A percentile compares a stretch with the other conserved stretches of the same genome.
These are phyloP conservation scores for Penicillium aurantiogriseum DNA, from an alignment of 2,329 filamentous ascomycete species.

Conservation along the genomic window DNA sequence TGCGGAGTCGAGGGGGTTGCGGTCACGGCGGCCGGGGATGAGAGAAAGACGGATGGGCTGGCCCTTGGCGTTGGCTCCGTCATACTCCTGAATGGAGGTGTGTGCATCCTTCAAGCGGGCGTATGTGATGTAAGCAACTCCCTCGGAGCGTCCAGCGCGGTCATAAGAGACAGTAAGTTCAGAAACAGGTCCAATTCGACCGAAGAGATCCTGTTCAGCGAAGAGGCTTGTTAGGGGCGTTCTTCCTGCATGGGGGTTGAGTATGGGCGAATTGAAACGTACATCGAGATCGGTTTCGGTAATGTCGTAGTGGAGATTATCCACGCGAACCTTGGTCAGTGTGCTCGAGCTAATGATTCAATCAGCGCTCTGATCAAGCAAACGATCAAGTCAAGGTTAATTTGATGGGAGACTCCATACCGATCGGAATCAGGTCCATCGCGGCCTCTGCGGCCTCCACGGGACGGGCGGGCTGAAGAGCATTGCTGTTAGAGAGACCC, in stretches of 20 bases:
- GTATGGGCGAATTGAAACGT: slow-evolving; percentile 24
- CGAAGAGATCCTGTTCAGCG: slow-evolving; percentile 68
- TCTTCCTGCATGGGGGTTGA: not conserved
- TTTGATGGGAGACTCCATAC: slow-evolving; percentile 27
- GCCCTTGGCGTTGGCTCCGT: slow-evolving; percentile 86
- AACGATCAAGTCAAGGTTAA: not conserved
- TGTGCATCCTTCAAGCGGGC: slow-evolving; percentile 67
- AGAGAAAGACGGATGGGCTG: slow-evolving; percentile 77
- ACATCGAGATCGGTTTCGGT: slow-evolving; percentile 81
- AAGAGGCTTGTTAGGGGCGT: not conserved
- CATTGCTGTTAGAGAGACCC: slow-evolving; percentile 22
- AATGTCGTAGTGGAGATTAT: slow-evolving; percentile 90
- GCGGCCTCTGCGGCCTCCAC: slow-evolving; percentile 42
- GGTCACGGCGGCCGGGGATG: slow-evolving; percentile 51
- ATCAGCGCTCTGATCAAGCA: slow-evolving; percentile 15
- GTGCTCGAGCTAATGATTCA: slow-evolving; percentile 48
- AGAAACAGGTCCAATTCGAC: slow-evolving; percentile 68
- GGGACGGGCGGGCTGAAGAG: slow-evolving; percentile 43
- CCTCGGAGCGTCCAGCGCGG: slow-evolving; percentile 82
- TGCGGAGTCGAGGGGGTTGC: slow-evolving; percentile 52
- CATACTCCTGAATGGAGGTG: slow-evolving; percentile 73
- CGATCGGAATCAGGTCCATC: slow-evolving; percentile 37
- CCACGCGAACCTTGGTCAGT: slow-evolving; percentile 73
- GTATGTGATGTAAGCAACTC: slow-evolving; percentile 81
- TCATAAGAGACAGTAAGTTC: slow-evolving; percentile 76